phyloP scores from a whole-genome alignment of 208 protist species.

The Herpetomonas tarakana region DNA sequence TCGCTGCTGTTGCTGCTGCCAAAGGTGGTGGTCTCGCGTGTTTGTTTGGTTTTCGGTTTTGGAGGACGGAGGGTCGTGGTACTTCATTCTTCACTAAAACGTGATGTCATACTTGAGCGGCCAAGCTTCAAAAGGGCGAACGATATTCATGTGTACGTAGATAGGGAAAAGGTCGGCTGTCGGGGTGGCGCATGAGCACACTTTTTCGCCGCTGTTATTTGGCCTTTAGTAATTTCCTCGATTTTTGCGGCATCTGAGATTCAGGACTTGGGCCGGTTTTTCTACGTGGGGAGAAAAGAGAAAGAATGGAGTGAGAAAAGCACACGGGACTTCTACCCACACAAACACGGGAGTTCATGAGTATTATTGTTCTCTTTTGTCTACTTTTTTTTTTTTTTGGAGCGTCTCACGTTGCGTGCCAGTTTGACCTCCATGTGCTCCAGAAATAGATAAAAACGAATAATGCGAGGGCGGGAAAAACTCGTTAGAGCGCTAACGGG shows the following conservation, averaged over 20 bases:
- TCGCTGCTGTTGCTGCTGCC: no score
- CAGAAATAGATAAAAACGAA: constrained; percentile 16
- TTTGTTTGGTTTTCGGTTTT: constrained; percentile 5
- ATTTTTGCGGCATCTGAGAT: no score
- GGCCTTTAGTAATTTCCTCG: neutral
- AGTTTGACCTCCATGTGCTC: constrained; percentile 3
- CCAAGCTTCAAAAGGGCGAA: neutral
- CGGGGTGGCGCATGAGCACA: neutral
- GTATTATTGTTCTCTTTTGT: no score
- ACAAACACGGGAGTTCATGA: neutral
- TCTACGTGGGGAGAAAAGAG: constrained; percentile 2
- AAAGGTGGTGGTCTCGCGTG: no score
- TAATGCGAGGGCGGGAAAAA: constrained; percentile 8
- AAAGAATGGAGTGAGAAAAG: neutral
- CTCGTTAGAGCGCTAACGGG: neutral
- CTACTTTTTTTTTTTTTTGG: no score
- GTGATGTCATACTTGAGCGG: neutral
- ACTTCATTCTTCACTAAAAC: neutral
- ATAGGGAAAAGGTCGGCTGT: neutral
- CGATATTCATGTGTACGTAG: neutral
- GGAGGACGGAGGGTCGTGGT: neutral
- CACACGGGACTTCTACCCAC: neutral
- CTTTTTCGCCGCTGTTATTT: constrained; percentile 1
- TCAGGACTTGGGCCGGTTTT: neutral
- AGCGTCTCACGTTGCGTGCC: no score